Conservation (phyloP, 2,329 filamentous ascomycete species). For the Fusarium neocosmosporiellum region DNA sequence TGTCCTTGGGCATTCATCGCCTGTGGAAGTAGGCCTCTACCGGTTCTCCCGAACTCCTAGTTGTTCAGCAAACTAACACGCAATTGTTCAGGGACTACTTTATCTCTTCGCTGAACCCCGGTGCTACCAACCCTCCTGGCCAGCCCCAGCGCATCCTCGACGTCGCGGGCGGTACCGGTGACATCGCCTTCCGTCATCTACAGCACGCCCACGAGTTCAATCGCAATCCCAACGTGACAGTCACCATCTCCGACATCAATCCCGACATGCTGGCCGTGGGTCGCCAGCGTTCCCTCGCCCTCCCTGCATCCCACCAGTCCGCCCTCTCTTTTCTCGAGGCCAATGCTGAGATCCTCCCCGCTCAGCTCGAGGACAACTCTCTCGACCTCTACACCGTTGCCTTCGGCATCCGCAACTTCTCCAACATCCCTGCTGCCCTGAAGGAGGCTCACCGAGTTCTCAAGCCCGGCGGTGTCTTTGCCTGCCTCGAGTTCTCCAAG, state of each 20-base stretch:
- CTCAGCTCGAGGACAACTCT: constrained; percentile 72
- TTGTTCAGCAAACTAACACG: constrained; percentile 16
- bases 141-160: constrained; percentile 82
- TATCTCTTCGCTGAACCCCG: constrained; percentile 89
- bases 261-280: constrained; percentile 93
- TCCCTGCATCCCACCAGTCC: constrained; percentile 65
- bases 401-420: constrained; percentile 98
- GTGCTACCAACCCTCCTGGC: constrained; percentile 61
- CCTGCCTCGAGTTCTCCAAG: constrained; percentile 95
- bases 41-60: background rate
- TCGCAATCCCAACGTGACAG: constrained; percentile 78
- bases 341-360: constrained; percentile 82
- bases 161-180: constrained; percentile 95
- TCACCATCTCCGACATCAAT: constrained; percentile 97
- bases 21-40: constrained; percentile 78
- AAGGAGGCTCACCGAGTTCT: constrained; percentile 87
- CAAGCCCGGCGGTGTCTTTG: constrained; percentile 94
- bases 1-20: constrained; percentile 97
- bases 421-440: constrained; percentile 86
- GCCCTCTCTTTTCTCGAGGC: constrained; percentile 84
- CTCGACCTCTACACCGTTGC: constrained; percentile 97
- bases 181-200: constrained; percentile 97
- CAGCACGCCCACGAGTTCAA: constrained; percentile 87
- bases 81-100: constrained; percentile 77
- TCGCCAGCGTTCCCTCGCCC: constrained; percentile 75